phyloP scores from a whole-genome alignment of 129 eudicot species.

The Deinandra increscens region DNA sequence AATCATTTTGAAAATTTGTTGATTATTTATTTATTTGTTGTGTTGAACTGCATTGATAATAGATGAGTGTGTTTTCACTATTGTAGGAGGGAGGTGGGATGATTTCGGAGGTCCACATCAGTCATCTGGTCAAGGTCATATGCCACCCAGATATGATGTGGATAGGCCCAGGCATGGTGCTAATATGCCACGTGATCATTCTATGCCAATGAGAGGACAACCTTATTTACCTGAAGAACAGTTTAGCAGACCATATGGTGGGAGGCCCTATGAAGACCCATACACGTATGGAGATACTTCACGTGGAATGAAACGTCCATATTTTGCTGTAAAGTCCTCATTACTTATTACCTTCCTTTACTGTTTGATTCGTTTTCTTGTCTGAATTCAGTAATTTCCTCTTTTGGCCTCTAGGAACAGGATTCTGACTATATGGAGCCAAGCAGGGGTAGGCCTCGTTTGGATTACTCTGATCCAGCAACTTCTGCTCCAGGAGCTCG shows the following conservation, averaged over 20 bases:
- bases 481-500: conserved; percentile 39
- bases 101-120: conserved; percentile 52
- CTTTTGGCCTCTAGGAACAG: conserved; percentile 45
- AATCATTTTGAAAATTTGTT: background rate
- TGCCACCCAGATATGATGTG: conserved; percentile 48
- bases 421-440: conserved; percentile 65
- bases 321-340: conserved; percentile 46
- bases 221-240: conserved; percentile 52
- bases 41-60: conserved; percentile 1
- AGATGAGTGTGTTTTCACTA: background rate
- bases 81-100: conserved; percentile 71
- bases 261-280: conserved; percentile 63
- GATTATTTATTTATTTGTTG: background rate
- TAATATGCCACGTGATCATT: conserved; percentile 36
- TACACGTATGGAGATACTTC: conserved; percentile 48
- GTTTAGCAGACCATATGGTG: conserved; percentile 49
- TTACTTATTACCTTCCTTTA: background rate
- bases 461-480: conserved; percentile 58
- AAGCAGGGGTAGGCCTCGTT: conserved; percentile 61
- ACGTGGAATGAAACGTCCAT: conserved; percentile 71
- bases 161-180: conserved; percentile 51
- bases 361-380: background rate
- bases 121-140: conserved; percentile 33
- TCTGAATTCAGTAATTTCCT: background rate
- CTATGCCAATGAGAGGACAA: conserved; percentile 49